phyloP scores from a whole-genome alignment of 371 early-diverging fungal species.

The Mortierella sp. region DNA sequence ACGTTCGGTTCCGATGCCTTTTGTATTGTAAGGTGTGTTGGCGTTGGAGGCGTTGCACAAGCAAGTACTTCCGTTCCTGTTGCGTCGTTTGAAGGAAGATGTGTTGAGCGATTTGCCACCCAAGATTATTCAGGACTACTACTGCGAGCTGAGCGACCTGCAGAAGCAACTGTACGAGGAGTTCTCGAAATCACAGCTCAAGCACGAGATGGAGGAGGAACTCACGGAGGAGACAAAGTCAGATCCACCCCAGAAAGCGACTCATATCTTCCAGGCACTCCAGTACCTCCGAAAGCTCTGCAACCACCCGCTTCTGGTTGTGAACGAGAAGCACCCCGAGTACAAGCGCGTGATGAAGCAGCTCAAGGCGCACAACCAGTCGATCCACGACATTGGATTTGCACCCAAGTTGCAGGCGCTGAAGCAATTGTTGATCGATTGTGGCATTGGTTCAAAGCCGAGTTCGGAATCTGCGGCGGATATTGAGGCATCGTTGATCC shows the following conservation, averaged over 20 bases:
- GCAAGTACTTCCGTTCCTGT: constrained; percentile 97
- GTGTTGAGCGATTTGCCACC: constrained; percentile 99
- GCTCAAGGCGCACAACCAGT: constrained; percentile 69
- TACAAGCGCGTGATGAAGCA: constrained; percentile 75
- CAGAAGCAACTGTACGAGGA: constrained; percentile 93
- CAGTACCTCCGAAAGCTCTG: constrained; percentile 97
- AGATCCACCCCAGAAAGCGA: constrained; percentile 64
- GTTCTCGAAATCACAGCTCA: constrained; percentile 79
- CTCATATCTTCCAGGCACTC: constrained; percentile 97
- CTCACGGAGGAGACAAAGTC: constrained; percentile 56
- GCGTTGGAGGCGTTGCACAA: constrained; percentile 96
- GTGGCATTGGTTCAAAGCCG: constrained; percentile 89
- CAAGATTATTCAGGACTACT: constrained; percentile 99
- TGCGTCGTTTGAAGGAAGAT: constrained; percentile 98
- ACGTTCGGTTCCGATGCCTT: not conserved
- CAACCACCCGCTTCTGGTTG: constrained; percentile 94
- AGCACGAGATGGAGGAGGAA: constrained; percentile 67
- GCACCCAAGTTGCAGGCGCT: constrained; percentile 95
- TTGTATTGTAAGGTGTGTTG: constrained; percentile 72
- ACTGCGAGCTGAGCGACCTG: constrained; percentile 94
- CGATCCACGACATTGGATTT: constrained; percentile 88
- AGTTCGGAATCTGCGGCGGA: constrained; percentile 63
- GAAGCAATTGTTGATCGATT: constrained; percentile 90
- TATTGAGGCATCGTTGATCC: constrained; percentile 59
- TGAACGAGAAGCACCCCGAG: constrained; percentile 89